These are phyloP conservation scores for Inosperma sp. DNA, from an alignment of 768 basidiomycete genomes.

Conservation along the genomic window DNA sequence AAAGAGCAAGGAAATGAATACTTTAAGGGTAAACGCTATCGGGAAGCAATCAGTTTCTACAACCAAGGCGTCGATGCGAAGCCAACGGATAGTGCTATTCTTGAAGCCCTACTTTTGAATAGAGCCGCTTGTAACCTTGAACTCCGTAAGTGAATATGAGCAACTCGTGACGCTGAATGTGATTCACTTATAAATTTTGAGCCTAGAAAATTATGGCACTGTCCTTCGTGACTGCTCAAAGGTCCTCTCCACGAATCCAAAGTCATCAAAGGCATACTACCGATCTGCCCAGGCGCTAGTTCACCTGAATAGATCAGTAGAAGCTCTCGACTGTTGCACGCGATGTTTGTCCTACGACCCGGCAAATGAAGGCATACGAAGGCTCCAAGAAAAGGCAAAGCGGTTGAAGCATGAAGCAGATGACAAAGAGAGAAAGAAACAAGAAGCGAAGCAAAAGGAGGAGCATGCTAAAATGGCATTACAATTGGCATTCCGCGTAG, in stretches of 20 bases:
- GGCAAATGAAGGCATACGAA: slow-evolving; percentile 49
- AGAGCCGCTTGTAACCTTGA: slow-evolving; percentile 92
- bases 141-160: slow-evolving; percentile 52
- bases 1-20: slow-evolving; percentile 96
- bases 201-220: slow-evolving; percentile 84
- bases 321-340: slow-evolving; percentile 78
- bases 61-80: slow-evolving; percentile 84
- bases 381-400: slow-evolving; percentile 43
- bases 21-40: slow-evolving; percentile 78
- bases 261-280: slow-evolving; percentile 79
- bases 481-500: slow-evolving; percentile 60
- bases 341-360: slow-evolving; percentile 60
- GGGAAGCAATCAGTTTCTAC: slow-evolving; percentile 89
- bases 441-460: slow-evolving; percentile 46
- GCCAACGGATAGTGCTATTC: slow-evolving; percentile 55
- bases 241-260: slow-evolving; percentile 57
- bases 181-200: too few relatives aligned
- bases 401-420: slow-evolving; percentile 48
- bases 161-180: too few relatives aligned
- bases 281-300: slow-evolving; percentile 78
- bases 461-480: slow-evolving; percentile 51
- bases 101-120: slow-evolving; percentile 76
- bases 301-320: slow-evolving; percentile 67
- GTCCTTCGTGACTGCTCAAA: slow-evolving; percentile 82
- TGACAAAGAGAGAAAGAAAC: slow-evolving; percentile 44